Conservation (phyloP, 2,329 filamentous ascomycete genomes). For the Xylaria sp. region DNA sequence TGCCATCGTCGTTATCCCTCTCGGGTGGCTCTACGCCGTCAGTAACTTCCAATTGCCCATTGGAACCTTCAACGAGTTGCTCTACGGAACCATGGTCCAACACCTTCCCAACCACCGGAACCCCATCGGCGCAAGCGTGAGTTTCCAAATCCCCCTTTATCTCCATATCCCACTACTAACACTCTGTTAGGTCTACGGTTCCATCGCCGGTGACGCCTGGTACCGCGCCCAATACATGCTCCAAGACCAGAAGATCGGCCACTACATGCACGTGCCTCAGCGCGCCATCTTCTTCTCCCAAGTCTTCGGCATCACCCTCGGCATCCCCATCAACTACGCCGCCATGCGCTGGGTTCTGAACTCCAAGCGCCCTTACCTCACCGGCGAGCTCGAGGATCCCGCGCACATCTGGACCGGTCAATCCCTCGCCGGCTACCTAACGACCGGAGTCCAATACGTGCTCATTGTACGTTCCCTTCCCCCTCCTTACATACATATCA, state of each 20-base stretch:
- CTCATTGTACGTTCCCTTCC: constrained; percentile 40
- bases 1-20: constrained; percentile 50
- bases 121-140: constrained; percentile 48
- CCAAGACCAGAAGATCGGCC: constrained; percentile 59
- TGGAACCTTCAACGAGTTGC: constrained; percentile 54
- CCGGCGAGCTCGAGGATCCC: constrained; percentile 46
- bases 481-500: background rate
- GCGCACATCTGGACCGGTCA: constrained; percentile 59
- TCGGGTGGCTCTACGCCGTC: constrained; percentile 55
- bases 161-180: background rate
- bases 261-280: constrained; percentile 58
- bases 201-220: constrained; percentile 58
- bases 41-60: constrained; percentile 52
- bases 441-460: constrained; percentile 55
- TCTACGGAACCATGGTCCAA: constrained; percentile 57
- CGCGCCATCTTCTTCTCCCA: constrained; percentile 56
- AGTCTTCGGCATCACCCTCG: constrained; percentile 53
- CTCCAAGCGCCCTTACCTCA: constrained; percentile 51
- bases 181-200: constrained; percentile 43
- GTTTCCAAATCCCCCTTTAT: background rate
- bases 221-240: constrained; percentile 53
- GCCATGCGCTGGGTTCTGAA: constrained; percentile 56
- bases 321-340: constrained; percentile 56
- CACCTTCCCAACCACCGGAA: constrained; percentile 47
- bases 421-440: constrained; percentile 44